Conservation (phyloP, 2,329 filamentous ascomycete species). For the Geoglossum cookeanum region DNA sequence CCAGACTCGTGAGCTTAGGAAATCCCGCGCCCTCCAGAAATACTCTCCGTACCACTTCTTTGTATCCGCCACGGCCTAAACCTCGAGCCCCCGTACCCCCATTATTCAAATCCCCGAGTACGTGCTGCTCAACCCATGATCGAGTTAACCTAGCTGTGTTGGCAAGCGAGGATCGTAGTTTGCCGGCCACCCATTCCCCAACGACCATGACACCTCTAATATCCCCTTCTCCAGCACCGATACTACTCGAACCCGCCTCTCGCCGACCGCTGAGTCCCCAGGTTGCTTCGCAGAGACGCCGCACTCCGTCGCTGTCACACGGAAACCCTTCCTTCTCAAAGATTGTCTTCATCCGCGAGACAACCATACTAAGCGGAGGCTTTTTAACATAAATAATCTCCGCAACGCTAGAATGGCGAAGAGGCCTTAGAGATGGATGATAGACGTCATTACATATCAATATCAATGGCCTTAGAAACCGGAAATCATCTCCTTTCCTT, state of each 20-base stretch:
- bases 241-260: conserved; percentile 36
- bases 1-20: conserved; percentile 34
- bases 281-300: conserved; percentile 63
- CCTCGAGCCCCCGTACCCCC: conserved; percentile 54
- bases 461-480: conserved; percentile 70
- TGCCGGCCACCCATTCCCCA: conserved; percentile 67
- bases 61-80: conserved; percentile 49
- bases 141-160: conserved; percentile 38
- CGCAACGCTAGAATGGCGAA: conserved; percentile 68
- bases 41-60: conserved; percentile 58
- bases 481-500: conserved; percentile 71
- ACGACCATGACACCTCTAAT: conserved; percentile 72
- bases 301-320: conserved; percentile 74
- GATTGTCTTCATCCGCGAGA: conserved; percentile 59
- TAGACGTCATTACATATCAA: conserved; percentile 97
- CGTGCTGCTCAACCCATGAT: conserved; percentile 57
- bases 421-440: conserved; percentile 65
- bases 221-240: conserved; percentile 37
- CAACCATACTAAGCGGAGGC: conserved; percentile 69
- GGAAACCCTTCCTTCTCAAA: conserved; percentile 80
- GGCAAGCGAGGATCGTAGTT: conserved; percentile 31
- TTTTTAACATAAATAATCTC: conserved; percentile 87
- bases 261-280: conserved; percentile 63
- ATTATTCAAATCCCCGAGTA: conserved; percentile 47
- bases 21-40: conserved; percentile 68